phyloP scores from a whole-genome alignment of 2,329 filamentous ascomycete genomes.

The Calonectria montana region DNA sequence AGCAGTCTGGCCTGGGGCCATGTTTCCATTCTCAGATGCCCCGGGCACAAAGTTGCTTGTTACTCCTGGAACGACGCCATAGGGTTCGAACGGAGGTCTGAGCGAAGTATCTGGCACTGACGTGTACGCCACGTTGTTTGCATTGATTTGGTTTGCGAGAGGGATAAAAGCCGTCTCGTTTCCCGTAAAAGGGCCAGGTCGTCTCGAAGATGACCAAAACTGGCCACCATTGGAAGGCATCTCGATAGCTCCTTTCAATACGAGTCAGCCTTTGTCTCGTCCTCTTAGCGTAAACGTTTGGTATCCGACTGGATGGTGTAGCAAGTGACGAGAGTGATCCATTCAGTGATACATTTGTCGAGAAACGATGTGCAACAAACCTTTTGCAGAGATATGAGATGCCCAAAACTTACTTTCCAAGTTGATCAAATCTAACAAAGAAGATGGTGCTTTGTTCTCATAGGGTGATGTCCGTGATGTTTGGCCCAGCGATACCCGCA shows the following conservation, averaged over 20 bases:
- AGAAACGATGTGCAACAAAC: not conserved
- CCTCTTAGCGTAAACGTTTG: not conserved
- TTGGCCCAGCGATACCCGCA: not conserved
- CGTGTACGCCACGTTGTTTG: too few species aligned
- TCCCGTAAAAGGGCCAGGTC: not conserved
- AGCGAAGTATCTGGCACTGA: not conserved
- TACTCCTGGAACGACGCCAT: not conserved
- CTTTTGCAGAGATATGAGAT: not conserved
- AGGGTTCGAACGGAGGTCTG: not conserved
- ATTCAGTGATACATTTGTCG: not conserved
- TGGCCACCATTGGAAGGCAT: slow-evolving; percentile 4
- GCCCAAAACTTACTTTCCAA: not conserved
- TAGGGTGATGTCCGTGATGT: too few species aligned
- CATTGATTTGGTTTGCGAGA: not conserved
- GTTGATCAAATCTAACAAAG: not conserved
- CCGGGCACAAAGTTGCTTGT: not conserved
- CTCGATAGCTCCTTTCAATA: not conserved
- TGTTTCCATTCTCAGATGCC: not conserved
- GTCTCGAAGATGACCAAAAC: not conserved
- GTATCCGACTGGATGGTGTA: not conserved
- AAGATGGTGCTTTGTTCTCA: too few species aligned
- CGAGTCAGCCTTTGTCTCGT: not conserved
- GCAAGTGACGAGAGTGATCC: not conserved
- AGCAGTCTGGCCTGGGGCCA: not conserved
- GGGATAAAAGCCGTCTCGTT: not conserved